Percentiles rank a stretch among this genome's conserved stretches.
Conservation (phyloP, 495 filamentous ascomycete species). For the Penicillium lagena region DNA sequence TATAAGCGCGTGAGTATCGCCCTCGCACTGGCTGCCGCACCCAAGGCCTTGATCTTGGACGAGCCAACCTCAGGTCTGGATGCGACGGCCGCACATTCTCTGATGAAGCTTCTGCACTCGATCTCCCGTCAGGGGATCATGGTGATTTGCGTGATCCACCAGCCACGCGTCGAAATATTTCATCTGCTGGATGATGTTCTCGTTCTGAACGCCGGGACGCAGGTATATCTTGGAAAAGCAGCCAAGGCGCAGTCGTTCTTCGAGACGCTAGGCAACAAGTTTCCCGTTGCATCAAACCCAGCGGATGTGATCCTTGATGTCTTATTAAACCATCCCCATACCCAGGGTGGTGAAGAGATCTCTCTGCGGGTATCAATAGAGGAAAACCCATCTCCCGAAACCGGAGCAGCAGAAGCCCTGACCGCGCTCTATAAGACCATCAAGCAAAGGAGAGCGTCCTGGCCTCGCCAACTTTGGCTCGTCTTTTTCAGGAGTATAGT, state of each 20-base stretch:
- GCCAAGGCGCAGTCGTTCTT: constrained; percentile 61
- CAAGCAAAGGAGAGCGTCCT: constrained; percentile 48
- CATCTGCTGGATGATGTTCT: constrained; percentile 70
- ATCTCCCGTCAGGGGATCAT: constrained; percentile 64
- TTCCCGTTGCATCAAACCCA: constrained; percentile 5
- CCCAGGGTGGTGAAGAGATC: background rate
- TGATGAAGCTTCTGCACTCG: constrained; percentile 54
- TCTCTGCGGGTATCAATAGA: background rate
- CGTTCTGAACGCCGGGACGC: constrained; percentile 60
- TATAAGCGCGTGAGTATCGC: constrained; percentile 47
- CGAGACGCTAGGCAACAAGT: constrained; percentile 61
- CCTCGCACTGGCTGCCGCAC: constrained; percentile 55
- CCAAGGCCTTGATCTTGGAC: constrained; percentile 65
- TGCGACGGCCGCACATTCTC: constrained; percentile 62
- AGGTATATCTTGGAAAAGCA: constrained; percentile 66
- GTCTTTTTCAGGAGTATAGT: constrained; percentile 41
- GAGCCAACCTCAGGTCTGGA: constrained; percentile 74
- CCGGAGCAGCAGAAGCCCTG: background rate
- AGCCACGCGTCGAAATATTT: constrained; percentile 72
- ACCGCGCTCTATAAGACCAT: constrained; percentile 48
- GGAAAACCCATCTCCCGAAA: background rate
- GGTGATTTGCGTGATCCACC: constrained; percentile 69
- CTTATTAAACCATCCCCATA: too few species aligned
- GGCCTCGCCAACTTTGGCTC: constrained; percentile 38
- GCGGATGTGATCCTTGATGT: constrained; percentile 15